Base-by-base conservation (phyloP, 345 rosid species). In the Salix exigua region DNA sequence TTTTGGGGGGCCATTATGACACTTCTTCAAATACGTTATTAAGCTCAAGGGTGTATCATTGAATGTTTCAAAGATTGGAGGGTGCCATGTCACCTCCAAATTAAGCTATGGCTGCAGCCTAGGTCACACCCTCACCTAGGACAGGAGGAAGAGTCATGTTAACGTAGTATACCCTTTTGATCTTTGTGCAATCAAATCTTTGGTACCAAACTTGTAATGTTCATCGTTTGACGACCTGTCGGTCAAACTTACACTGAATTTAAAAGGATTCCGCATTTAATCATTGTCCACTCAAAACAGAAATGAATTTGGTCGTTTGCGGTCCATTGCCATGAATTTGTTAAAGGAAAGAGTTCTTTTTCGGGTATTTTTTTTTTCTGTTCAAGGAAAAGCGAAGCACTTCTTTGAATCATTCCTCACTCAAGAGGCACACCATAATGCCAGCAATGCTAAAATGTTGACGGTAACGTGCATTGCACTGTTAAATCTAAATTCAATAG, bases 181-280 rank as follows among this genome's bases (percentile, higher is more conserved):
- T 66, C n/a, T 13, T 28, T 26, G 18, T 13, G 11, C 23, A 19
- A 3, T 1, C 19, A 35, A 40, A 18, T 46, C 33, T 7, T 7
- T 33, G 25, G 35, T 53, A 44, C 78, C 78, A 17, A 75, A 75
- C 72, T 75, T 75, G 2, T 53, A 67, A 35, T 75, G 72, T 75
- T 66, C 44, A 55, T 5, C 30, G 75, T 37, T 33, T 55, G 75
- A 55, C 66, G 66, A 72, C 23, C 31, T n/a, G 64, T 55, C 65
- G 23, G 35, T 7, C 31, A 26, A 21, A 4, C 40, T 2, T 25
- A 2, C 35, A 6, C 50, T 68, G 14, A 2, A 25, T 40, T 55
- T 14, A 46, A 1, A 14, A 46, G 50, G 17, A 46, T 46, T 4
- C 50, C 50, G 17, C 1, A 46, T 46, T 13, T 5, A 6, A 2